Evolutionary conservation across 306 rosid species (phyloP), one percentile per base, ranked within the genome.

Genomic region (Notholithocarpus densiflorus): DNA sequence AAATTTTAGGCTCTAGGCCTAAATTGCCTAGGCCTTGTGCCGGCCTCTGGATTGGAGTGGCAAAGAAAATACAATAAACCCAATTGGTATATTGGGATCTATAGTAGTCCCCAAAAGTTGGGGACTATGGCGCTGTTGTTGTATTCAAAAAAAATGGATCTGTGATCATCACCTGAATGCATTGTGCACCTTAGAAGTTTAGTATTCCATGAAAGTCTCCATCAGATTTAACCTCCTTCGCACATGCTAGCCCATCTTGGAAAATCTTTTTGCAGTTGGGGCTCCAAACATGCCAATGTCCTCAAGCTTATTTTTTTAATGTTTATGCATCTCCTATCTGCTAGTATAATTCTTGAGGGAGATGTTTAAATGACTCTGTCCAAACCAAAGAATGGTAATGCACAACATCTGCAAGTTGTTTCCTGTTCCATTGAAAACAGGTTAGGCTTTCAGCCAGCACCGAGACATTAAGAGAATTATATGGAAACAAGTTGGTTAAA

Each of bases 341-440:
- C 84, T 13, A 80, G 74, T 74, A 79, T 79, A 79, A 72, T 92
- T 84, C 79, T 90, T 78, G 90, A 87, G 75, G 97, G 97, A 82
- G 93, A 88, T 82, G 90, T 82, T 90, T 66, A 80, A 66, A 56
- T 86, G 85, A 86, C 91, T 12, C 48, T 88, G 55, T 80, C 94
- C 57, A 90, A 83, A 84, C 87, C 93, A 19, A 61, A 77, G 81
- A 88, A 80, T 70, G 88, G 87, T 15, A 83, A 85, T 80, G 94
- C 90, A 31, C 88, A 86, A 45, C 81, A 92, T 79, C 23, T 77
- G 12, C 83, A 90, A 48, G 76, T 81, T 59, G 82, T 81, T 14
- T 86, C 89, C 3, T 80, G 59, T 86, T 81, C 94, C 94, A 51
- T 80, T 88, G 55, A 76, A 86, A 80, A 68, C 90, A 53, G 73